phyloP scores from a whole-genome alignment of 2,329 filamentous ascomycete species.

The Ceratocystis alfenasii region DNA sequence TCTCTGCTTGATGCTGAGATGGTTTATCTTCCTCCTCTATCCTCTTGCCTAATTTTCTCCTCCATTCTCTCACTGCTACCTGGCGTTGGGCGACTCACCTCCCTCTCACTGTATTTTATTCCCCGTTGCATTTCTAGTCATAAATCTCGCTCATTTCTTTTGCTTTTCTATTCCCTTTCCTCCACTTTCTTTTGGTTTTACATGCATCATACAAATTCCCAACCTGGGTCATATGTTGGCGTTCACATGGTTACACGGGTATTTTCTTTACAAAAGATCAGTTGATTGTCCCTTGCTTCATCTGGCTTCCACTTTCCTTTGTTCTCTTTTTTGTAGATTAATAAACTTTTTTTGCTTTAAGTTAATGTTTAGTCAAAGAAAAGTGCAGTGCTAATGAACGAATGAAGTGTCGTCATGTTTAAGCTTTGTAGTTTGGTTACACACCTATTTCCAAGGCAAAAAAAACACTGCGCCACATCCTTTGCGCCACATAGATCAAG shows the following conservation, averaged over 20 bases:
- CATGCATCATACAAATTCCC: conserved; percentile 3
- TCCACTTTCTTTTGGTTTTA: neutral
- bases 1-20: neutral
- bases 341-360: conserved; percentile 6
- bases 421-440: neutral
- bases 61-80: neutral
- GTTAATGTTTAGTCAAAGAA: neutral
- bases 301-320: neutral
- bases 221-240: conserved; percentile 1
- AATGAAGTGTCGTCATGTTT: neutral
- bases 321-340: neutral
- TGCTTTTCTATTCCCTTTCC: neutral
- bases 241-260: conserved; percentile 4
- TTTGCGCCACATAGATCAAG: neutral
- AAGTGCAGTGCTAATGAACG: no score
- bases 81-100: neutral
- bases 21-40: neutral
- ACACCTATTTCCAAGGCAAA: neutral
- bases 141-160: neutral
- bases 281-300: neutral
- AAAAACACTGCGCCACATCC: neutral
- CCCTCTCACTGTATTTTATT: neutral
- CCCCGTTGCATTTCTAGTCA: neutral
- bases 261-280: neutral
- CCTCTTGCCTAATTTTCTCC: neutral